Evolutionary conservation across 495 filamentous ascomycete species (phyloP), one percentile per base, ranked within the genome.

Genomic region (Xylaria bambusicola): DNA sequence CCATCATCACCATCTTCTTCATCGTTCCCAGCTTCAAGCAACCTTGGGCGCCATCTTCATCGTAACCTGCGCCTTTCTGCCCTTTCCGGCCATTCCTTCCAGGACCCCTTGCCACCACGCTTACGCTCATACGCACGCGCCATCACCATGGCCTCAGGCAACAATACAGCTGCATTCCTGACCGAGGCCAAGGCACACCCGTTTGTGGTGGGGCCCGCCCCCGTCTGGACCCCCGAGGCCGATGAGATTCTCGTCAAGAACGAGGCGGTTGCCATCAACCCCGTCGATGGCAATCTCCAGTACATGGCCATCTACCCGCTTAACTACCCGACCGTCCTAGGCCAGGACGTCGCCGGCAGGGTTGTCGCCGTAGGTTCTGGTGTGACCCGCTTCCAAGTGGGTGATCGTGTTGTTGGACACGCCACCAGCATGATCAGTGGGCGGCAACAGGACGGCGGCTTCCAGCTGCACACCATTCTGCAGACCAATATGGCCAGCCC

Each of bases 311-410:
- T 10, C 29, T 5, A 33, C 29, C 5, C 10, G 29, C 55, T 73
- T 15, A 27, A 62, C 6, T 82, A 79, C 45, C 82, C 82, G 0
- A 62, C 64, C 17, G 66, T 81, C 20, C 66, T 82, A 5, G 82
- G 84, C 21, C 62, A 53, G 46, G 86, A 87, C 60, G 67, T 81
- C 26, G 74, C 80, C 3, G 86, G 86, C 20, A 73, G 72, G 3
- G 73, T 88, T 12, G 71, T 66, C 17, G 74, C 67, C 24, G 74
- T 83, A 29, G 84, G 84, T 15, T 52, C 62, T 1, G 67, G 46
- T 8, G 80, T 82, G 3, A 76, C 65, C 35, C 60, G 60, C 1
- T 81, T 84, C 72, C 75, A 79, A 41, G 20, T 56, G 0, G 79
- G 81, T 13, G 80, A 82, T 56, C 71, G 76, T 8, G 75, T 81